phyloP scores from a whole-genome alignment of 2,329 filamentous ascomycete genomes.

The Bipolaris gigantea region DNA sequence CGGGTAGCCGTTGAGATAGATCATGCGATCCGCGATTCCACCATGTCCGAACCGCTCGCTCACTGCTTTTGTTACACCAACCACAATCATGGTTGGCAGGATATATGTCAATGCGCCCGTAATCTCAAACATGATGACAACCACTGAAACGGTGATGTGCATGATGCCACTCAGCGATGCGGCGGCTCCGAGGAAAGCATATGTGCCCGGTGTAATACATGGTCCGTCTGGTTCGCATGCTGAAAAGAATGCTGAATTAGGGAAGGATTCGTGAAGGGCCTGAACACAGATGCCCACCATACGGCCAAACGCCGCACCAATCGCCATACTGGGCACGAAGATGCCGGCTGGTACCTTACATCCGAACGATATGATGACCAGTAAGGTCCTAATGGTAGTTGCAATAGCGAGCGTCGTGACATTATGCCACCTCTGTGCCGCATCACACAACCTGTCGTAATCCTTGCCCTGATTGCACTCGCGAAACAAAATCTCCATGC shows the following conservation, averaged over 20 bases:
- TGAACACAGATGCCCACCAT: constrained; percentile 95
- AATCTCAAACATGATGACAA: constrained; percentile 99
- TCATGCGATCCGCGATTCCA: constrained; percentile 96
- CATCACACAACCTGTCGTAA: constrained; percentile 87
- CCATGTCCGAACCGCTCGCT: constrained; percentile 91
- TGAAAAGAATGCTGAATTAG: constrained; percentile 80
- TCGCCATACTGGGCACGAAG: constrained; percentile 97
- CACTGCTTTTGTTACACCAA: constrained; percentile 93
- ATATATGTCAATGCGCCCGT: constrained; percentile 98
- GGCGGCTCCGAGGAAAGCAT: constrained; percentile 90
- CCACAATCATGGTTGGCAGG: constrained; percentile 97
- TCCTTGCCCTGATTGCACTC: constrained; percentile 90
- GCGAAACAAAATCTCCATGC: constrained; percentile 95
- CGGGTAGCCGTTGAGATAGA: constrained; percentile 97
- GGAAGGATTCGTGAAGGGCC: constrained; percentile 81
- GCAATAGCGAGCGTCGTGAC: constrained; percentile 76
- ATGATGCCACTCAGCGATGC: constrained; percentile 94
- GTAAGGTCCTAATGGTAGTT: constrained; percentile 75
- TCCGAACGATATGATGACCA: constrained; percentile 95
- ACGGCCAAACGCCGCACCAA: constrained; percentile 90
- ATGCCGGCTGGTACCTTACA: constrained; percentile 98
- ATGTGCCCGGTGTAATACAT: constrained; percentile 96
- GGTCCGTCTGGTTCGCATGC: constrained; percentile 88
- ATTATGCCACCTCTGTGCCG: constrained; percentile 73
- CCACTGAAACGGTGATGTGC: constrained; percentile 95